Evolutionary conservation across 495 filamentous ascomycete species (phyloP).

Genomic region (Penicillium lividum): DNA sequence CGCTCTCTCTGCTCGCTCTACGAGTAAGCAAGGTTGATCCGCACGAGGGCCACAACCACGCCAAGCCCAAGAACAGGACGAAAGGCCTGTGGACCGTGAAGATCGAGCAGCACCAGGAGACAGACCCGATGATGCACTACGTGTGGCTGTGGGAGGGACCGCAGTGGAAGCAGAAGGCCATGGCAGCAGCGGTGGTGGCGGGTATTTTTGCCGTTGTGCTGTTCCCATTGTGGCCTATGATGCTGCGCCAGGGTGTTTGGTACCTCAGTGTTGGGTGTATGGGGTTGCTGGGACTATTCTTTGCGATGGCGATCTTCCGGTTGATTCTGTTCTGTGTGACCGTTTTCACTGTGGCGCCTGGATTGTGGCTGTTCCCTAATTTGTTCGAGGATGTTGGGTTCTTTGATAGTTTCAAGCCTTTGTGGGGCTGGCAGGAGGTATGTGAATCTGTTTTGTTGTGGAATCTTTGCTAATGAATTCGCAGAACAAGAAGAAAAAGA

Average conservation of each 20-base stretch:
- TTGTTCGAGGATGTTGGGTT: slow-evolving; percentile 98
- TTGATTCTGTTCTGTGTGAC: slow-evolving; percentile 94
- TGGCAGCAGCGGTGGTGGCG: slow-evolving; percentile 78
- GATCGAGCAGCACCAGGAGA: slow-evolving; percentile 96
- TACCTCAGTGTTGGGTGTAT: slow-evolving; percentile 96
- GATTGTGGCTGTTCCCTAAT: slow-evolving; percentile 97
- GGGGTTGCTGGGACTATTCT: slow-evolving; percentile 89
- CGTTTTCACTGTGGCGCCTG: slow-evolving; percentile 79
- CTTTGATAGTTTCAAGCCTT: slow-evolving; percentile 92
- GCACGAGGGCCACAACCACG: slow-evolving; percentile 69
- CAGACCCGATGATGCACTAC: slow-evolving; percentile 87
- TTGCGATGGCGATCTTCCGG: slow-evolving; percentile 95
- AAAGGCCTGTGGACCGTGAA: slow-evolving; percentile 97
- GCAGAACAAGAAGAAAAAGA: slow-evolving; percentile 55
- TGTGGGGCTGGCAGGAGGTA: slow-evolving; percentile 99
- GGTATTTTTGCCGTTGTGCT: slow-evolving; percentile 85
- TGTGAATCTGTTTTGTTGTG: slow-evolving; percentile 5
- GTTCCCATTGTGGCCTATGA: slow-evolving; percentile 95
- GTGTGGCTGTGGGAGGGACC: slow-evolving; percentile 95
- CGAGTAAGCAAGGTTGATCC: slow-evolving; percentile 85
- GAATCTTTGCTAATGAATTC: slow-evolving; percentile 13
- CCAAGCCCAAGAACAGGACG: slow-evolving; percentile 77
- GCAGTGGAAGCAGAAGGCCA: slow-evolving; percentile 89
- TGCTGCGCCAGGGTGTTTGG: slow-evolving; percentile 91
- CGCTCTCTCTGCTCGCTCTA: slow-evolving; percentile 90